Conservation (phyloP, 2,329 filamentous ascomycete species). For the Ophiostoma sp. region DNA sequence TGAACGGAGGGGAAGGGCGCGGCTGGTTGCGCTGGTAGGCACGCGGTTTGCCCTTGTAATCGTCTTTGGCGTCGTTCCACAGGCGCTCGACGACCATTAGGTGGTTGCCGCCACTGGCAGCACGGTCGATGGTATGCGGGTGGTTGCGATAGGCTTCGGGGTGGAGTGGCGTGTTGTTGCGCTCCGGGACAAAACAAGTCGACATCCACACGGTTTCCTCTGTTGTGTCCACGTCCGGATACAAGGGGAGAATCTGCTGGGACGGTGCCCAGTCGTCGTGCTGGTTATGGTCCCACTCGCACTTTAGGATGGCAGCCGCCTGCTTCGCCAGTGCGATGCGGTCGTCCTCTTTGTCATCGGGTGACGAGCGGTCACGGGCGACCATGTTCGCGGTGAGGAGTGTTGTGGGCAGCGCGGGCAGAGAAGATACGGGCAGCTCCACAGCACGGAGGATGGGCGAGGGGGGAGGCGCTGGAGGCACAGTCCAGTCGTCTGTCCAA, state of each 20-base stretch:
- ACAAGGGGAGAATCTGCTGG: no score
- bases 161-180: background rate
- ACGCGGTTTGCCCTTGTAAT: background rate
- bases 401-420: background rate
- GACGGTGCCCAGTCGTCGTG: no score
- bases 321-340: background rate
- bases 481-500: background rate
- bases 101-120: background rate
- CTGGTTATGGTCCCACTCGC: no score
- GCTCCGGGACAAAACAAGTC: no score
- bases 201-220: background rate
- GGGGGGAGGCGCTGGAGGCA: no score
- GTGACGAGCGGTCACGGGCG: background rate
- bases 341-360: background rate
- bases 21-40: no score
- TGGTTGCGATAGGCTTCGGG: background rate
- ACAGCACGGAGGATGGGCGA: background rate
- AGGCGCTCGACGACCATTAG: background rate
- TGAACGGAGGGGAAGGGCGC: background rate
- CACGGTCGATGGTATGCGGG: background rate
- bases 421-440: background rate
- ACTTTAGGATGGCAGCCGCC: no score
- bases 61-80: background rate
- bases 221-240: no score
- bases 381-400: background rate